Base-by-base conservation (phyloP, 345 rosid genomes). In the Euphorbia pulcherrima region DNA sequence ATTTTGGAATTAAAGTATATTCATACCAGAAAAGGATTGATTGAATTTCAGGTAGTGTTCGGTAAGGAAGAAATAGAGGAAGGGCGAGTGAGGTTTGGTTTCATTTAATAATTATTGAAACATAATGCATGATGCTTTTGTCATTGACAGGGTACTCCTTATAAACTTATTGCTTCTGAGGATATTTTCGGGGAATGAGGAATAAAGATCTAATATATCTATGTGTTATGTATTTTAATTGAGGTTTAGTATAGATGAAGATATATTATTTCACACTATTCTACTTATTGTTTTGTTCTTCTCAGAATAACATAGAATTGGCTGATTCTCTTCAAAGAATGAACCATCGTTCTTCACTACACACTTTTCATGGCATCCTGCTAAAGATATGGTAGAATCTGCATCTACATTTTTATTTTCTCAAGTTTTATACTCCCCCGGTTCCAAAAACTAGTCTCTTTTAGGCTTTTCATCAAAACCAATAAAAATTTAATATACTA, bases 311-410 rank as follows among this genome's bases (percentile, higher is more conserved):
- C 82, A 80, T 92, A 40, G 86, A 86, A 71, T 57, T 79, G 85
- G 97, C 99, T 62, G 80, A 79, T 40, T 84, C 90, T 60, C 82
- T 91, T 18, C 97, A 94, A 68, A 94, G 94, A 91, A 90, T 73
- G 99, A 94, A 72, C 97, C 99, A 2, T 82, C 88, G 79, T 92
- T 92, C 84, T 94, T 92, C 81, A 88, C 97, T 26, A 79, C 86
- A 47, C 88, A 81, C 79, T 95, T 95, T 77, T 84, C 86, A 9
- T 95, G 97, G 99, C 97, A 95, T 83, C 75, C 77, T 62, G 62
- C 85, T 78, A 92, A 86, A 84, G 88, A 97, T 50, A 78, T 68
- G 57, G 99, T 95, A 87, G 51, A 90, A 69, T 41, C 68, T 17
- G 61, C 55, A 30, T 67, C 63, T 57, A 18, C 29, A 55, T 68